Conservation (phyloP, 2,329 filamentous ascomycete genomes). For the Sporothrix inflata region DNA sequence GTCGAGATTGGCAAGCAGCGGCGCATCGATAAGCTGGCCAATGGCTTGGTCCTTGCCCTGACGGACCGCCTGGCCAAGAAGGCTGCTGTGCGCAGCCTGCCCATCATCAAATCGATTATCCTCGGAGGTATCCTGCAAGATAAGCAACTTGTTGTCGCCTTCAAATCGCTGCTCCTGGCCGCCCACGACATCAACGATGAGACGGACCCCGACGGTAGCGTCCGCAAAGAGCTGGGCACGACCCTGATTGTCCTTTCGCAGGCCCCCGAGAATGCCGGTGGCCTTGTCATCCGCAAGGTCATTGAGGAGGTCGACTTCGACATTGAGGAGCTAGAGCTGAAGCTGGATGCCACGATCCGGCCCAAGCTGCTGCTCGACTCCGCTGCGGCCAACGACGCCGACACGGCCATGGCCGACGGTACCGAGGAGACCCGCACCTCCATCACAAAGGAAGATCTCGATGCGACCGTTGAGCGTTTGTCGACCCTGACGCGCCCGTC, state of each 20-base stretch:
- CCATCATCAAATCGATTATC: conserved; percentile 64
- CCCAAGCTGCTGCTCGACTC: conserved; percentile 54
- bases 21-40: conserved; percentile 70
- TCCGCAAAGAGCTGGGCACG: conserved; percentile 67
- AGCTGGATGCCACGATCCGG: conserved; percentile 70
- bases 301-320: conserved; percentile 71
- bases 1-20: conserved; percentile 66
- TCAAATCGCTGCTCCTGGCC: conserved; percentile 66
- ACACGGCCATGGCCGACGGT: conserved; percentile 52
- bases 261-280: conserved; percentile 60
- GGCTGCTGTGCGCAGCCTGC: conserved; percentile 59
- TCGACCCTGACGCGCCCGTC: conserved; percentile 37
- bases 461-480: conserved; percentile 46
- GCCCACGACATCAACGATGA: conserved; percentile 61
- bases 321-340: conserved; percentile 74
- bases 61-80: conserved; percentile 65
- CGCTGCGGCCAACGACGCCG: conserved; percentile 46
- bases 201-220: conserved; percentile 56
- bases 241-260: conserved; percentile 69
- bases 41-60: conserved; percentile 70
- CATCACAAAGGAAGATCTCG: conserved; percentile 42
- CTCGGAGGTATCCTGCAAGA: conserved; percentile 63
- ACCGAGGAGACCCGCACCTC: conserved; percentile 33
- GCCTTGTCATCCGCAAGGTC: conserved; percentile 67
- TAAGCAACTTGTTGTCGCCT: conserved; percentile 64